phyloP scores from a whole-genome alignment of 139 green algal species.

The Desmodesmus armatus region DNA sequence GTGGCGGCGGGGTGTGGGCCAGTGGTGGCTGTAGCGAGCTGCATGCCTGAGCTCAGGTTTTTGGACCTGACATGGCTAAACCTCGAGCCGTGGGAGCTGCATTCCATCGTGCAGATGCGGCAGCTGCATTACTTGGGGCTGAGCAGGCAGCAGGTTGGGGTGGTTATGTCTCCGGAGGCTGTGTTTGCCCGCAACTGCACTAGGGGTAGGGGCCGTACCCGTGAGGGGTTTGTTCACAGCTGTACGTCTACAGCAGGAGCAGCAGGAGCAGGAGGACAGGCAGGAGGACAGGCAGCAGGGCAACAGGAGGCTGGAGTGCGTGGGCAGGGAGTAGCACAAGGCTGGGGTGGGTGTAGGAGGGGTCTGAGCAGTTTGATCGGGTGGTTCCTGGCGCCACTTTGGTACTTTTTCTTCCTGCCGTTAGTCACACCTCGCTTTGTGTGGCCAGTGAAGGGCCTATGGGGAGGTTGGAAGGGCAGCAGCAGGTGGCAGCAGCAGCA shows the following conservation, averaged over 20 bases:
- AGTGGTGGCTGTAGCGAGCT: constrained; percentile 9
- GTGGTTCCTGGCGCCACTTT: background rate
- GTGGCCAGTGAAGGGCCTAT: background rate
- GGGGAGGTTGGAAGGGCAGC: background rate
- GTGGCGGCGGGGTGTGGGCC: background rate
- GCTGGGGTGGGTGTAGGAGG: background rate
- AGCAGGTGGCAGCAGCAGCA: background rate
- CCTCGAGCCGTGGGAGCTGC: constrained; percentile 39
- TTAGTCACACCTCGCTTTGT: background rate
- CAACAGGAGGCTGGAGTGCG: background rate
- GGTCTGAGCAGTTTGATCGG: background rate
- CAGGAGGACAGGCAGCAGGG: background rate
- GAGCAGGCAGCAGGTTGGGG: constrained; percentile 30
- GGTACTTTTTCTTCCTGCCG: background rate
- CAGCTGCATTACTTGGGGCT: constrained; percentile 42
- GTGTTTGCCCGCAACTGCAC: background rate
- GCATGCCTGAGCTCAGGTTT: constrained; percentile 30
- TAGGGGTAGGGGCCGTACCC: background rate
- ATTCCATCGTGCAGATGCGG: background rate
- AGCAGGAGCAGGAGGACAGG: background rate
- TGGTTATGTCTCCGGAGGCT: background rate
- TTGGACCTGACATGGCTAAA: constrained; percentile 42
- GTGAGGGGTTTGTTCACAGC: background rate
- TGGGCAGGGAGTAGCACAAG: background rate
- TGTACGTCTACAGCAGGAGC: background rate